Evolutionary conservation across 345 rosid species (phyloP).

Genomic region (sweet orange (Citrus sinensis)): DVS_A1.0 CM039169.1:29620001-29620500

Average conservation of each 20-base stretch:
- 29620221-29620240: not conserved
- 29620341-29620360: slow-evolving; percentile 96
- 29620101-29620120: not conserved
- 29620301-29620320: slow-evolving; percentile 91
- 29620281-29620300: slow-evolving; percentile 91
- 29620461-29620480: not conserved
- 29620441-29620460: not conserved
- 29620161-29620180: not conserved
- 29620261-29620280: slow-evolving; percentile 35
- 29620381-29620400: not conserved
- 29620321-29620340: slow-evolving; percentile 96
- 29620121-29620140: not conserved
- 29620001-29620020: not conserved
- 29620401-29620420: not conserved
- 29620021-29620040: not conserved
- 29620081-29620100: not conserved
- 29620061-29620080: not conserved
- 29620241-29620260: not conserved
- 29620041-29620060: not conserved
- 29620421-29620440: not conserved
- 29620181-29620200: not conserved
- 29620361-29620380: slow-evolving; percentile 96
- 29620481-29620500: not conserved
- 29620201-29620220: not conserved
- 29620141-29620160: not conserved